Evolutionary conservation across 2,329 filamentous ascomycete species (phyloP).

Genomic region (Colletotrichum horii): DNA sequence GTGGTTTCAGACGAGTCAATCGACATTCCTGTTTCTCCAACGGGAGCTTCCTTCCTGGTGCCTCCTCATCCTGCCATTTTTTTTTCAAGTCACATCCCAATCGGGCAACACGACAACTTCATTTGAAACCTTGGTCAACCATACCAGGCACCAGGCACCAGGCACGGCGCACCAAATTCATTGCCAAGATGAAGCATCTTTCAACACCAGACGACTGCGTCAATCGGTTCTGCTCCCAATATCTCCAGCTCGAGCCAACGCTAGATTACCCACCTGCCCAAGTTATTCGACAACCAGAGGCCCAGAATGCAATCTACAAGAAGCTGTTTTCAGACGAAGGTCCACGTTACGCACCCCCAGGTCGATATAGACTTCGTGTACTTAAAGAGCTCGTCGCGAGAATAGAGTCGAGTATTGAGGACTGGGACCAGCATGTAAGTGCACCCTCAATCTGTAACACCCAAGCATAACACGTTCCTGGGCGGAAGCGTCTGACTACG

Average conservation of each 20-base stretch:
- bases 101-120: not conserved
- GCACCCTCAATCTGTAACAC: not conserved
- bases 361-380: slow-evolving; percentile 72
- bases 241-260: slow-evolving; percentile 73
- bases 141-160: not conserved
- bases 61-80: not conserved
- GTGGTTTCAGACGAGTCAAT: not conserved
- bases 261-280: slow-evolving; percentile 68
- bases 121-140: not conserved
- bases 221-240: slow-evolving; percentile 72
- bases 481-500: not conserved
- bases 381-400: slow-evolving; percentile 74
- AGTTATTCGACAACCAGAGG: slow-evolving; percentile 61
- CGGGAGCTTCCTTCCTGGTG: not conserved
- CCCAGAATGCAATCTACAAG: slow-evolving; percentile 71
- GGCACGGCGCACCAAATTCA: not conserved
- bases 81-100: not conserved
- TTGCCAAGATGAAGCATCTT: not conserved
- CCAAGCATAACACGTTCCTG: not conserved
- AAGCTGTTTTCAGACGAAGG: slow-evolving; percentile 68
- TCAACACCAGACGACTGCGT: slow-evolving; percentile 20
- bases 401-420: slow-evolving; percentile 76
- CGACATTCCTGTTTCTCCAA: not conserved
- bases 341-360: slow-evolving; percentile 64
- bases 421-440: slow-evolving; percentile 89